Evolutionary conservation across 2,329 filamentous ascomycete species (phyloP), one percentile per base, ranked within the genome.

Genomic region (Rhinocladiella similis): DNA sequence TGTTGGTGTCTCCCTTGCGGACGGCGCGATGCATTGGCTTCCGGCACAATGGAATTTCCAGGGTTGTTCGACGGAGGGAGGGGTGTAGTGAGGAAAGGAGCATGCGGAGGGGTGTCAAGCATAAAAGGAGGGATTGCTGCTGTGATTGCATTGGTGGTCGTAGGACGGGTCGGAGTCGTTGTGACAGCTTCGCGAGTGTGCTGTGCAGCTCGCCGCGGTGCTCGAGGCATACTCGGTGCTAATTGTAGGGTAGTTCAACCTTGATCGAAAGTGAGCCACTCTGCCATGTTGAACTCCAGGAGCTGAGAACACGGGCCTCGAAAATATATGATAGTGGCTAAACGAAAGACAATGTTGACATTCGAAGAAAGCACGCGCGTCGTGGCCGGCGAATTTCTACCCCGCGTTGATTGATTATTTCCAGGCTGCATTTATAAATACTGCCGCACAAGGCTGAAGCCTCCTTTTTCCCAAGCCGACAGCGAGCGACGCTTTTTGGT

Each of bases 41-140:
- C 62, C 13, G 63, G 60, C 19, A 61, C 62, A 42, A 58, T 59
- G 3, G 59, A 60, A 18, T 57, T 42, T 16, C 51, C 57, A 4
- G 59, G 58, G 49, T 63, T 59, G 46, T 61, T 59, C 16, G 60
- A 55, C 13, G 59, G 59, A 48, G 59, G 63, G 5, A 53, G 46
- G 1, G 63, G 65, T n/a, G 65, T 64, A 5, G 60, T 62, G 38
- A 66, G 48, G 53, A 67, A 67, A 2, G 64, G 60, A 27, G 65
- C 64, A 52, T 65, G 64, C 3, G 65, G 64, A 18, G 65, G 65
- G 7, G 65, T 67, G 46, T 67, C 63, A 18, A 67, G 65, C 65
- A 67, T 67, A 38, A 62, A 66, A 29, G 65, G 65, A 39, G 65
- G 65, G 41, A 67, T 67, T n/a, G 61, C 54, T 20, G 62, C 65